A percentile compares a stretch with the other conserved stretches of the same genome.
Evolutionary conservation across 2,329 filamentous ascomycete genomes (phyloP).

Genomic region (Cercospora janseana): DNA sequence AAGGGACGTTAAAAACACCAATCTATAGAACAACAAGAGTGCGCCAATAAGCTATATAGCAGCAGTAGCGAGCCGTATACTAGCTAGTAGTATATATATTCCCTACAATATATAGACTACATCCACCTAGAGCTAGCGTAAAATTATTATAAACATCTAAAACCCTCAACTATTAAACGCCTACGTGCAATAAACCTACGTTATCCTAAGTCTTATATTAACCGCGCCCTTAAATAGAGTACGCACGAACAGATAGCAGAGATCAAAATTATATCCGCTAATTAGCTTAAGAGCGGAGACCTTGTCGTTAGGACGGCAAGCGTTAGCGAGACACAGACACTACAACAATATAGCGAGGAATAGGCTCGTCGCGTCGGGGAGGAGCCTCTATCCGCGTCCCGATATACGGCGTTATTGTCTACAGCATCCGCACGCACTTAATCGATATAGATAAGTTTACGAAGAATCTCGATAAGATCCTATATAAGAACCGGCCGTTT

Average conservation of each 20-base stretch:
- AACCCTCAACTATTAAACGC: too few relatives aligned
- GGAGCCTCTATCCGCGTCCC: too few relatives aligned
- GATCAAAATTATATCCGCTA: constrained; percentile 10
- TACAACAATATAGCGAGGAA: constrained; percentile 3
- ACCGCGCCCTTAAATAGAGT: too few relatives aligned
- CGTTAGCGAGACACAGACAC: constrained; percentile 4
- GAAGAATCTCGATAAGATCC: constrained; percentile 2
- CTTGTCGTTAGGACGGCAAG: constrained; percentile 7
- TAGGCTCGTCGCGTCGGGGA: not conserved
- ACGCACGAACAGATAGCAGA: constrained; percentile 8
- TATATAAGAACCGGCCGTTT: constrained; percentile 6
- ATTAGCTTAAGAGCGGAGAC: constrained; percentile 7
- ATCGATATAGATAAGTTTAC: constrained; percentile 5
- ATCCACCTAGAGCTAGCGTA: too few relatives aligned
- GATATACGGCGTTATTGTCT: constrained; percentile 3
- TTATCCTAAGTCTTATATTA: constrained; percentile 8
- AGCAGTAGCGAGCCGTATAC: too few relatives aligned
- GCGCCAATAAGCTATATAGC: too few relatives aligned
- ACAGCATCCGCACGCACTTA: constrained; percentile 3
- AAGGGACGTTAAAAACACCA: not conserved
- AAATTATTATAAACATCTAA: too few relatives aligned
- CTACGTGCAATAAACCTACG: constrained; percentile 2
- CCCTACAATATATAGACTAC: too few relatives aligned
- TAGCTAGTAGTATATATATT: too few relatives aligned
- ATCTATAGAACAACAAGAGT: too few relatives aligned